Percentiles rank a stretch among this genome's conserved stretches.
Conservation (phyloP, 2,329 filamentous ascomycete genomes). For the Ophiocordyceps camponoti-leonardi region DNA sequence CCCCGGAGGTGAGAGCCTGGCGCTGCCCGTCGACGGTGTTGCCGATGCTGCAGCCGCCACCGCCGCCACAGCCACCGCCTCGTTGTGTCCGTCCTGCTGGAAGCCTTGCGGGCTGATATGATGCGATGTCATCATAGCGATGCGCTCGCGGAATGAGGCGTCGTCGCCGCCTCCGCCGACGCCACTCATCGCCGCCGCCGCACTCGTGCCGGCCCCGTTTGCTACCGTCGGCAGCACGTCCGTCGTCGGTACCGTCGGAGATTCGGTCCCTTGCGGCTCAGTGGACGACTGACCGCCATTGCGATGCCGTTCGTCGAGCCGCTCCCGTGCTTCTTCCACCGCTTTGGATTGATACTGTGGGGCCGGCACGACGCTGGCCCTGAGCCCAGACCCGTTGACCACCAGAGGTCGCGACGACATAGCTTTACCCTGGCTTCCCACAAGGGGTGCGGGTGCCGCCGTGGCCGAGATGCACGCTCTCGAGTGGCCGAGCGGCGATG, state of each 20-base stretch:
- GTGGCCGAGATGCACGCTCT: conserved; percentile 24
- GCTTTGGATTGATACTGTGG: conserved; percentile 4
- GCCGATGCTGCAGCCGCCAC: neutral
- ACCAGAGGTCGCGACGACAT: conserved; percentile 28
- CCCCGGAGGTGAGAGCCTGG: conserved; percentile 15
- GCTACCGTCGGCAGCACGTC: neutral
- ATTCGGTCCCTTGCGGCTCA: neutral
- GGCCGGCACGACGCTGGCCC: conserved; percentile 10
- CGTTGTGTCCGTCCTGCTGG: conserved; percentile 13
- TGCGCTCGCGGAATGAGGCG: conserved; percentile 22
- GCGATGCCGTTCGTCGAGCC: conserved; percentile 8
- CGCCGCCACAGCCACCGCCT: neutral
- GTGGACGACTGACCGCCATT: neutral
- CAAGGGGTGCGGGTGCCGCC: conserved; percentile 20
- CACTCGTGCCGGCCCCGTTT: neutral
- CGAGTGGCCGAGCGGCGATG: conserved; percentile 34
- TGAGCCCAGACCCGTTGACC: conserved; percentile 30
- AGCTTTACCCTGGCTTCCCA: conserved; percentile 13
- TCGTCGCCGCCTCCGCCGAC: conserved; percentile 20
- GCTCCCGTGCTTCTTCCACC: conserved; percentile 4
- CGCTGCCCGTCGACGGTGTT: conserved; percentile 3
- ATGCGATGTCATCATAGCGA: conserved; percentile 20
- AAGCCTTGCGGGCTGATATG: conserved; percentile 10
- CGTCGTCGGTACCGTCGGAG: neutral
- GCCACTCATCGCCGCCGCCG: conserved; percentile 10